Evolutionary conservation across 768 basidiomycete genomes (phyloP).

Genomic region (Porpolomopsis calyptriformis): DNA sequence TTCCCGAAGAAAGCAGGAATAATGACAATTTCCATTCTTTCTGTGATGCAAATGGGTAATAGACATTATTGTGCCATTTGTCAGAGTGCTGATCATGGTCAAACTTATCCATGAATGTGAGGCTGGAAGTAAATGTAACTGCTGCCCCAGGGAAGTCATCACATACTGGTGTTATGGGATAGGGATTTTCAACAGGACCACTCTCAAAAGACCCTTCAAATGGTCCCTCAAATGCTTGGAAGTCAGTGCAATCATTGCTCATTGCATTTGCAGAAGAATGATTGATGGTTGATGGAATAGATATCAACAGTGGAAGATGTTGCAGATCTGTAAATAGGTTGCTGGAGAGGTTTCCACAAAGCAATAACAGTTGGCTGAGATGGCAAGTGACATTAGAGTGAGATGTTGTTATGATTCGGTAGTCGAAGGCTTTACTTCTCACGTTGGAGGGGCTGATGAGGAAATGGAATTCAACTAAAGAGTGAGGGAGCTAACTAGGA

Average conservation of each 20-base stretch:
- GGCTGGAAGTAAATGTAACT: slow-evolving; percentile 9
- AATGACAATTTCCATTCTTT: slow-evolving; percentile 24
- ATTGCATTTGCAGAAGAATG: not conserved
- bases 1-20: slow-evolving; percentile 18
- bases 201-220: not conserved
- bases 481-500: no score
- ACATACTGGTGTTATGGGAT: not conserved
- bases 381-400: not conserved
- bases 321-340: not conserved
- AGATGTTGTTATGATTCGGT: no score
- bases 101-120: slow-evolving; percentile 20
- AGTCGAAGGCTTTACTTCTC: no score
- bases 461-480: no score
- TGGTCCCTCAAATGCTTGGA: not conserved
- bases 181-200: not conserved
- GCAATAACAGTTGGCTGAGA: not conserved
- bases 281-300: no score
- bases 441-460: no score
- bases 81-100: slow-evolving; percentile 15
- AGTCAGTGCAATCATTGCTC: no score
- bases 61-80: slow-evolving; percentile 14
- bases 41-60: slow-evolving; percentile 22
- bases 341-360: not conserved
- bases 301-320: no score
- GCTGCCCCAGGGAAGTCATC: slow-evolving; percentile 7